Conservation (phyloP, 192 early-diverging fungal genomes). For the Backusella sp. region DNA sequence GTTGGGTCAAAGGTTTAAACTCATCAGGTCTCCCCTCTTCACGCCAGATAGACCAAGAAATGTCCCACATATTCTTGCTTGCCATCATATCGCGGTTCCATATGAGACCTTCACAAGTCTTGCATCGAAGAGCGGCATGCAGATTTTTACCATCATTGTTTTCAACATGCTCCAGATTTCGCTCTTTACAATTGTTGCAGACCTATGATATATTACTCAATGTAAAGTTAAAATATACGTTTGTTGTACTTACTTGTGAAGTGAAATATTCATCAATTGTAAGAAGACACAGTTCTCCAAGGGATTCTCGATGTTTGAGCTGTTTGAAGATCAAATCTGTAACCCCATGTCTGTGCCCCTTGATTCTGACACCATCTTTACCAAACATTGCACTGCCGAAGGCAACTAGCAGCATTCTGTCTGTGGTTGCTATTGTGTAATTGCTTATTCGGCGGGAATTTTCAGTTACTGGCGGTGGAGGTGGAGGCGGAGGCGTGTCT, state of each 20-base stretch:
- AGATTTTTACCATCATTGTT: not conserved
- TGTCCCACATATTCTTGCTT: not conserved
- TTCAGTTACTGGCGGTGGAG: too few relatives aligned
- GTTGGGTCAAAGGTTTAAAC: not conserved
- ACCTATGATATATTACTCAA: too few relatives aligned
- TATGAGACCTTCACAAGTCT: too few relatives aligned
- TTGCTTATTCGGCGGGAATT: too few relatives aligned
- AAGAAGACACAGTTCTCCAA: not conserved
- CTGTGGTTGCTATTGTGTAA: too few relatives aligned
- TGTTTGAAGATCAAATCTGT: not conserved
- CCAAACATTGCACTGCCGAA: constrained; percentile 2
- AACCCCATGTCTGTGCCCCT: not conserved
- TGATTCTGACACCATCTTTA: not conserved
- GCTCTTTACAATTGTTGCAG: too few relatives aligned
- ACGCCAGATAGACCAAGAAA: not conserved
- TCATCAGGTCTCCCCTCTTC: not conserved
- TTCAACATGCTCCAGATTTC: not conserved
- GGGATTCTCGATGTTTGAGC: not conserved
- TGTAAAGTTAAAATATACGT: too few relatives aligned
- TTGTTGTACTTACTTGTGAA: not conserved
- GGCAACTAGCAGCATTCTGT: not conserved
- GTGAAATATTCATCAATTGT: constrained; percentile 8
- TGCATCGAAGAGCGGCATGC: not conserved
- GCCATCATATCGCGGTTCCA: not conserved
- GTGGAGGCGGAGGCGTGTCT: not conserved